Percentiles rank a stretch among this genome's conserved stretches.
These are phyloP conservation scores for barley (Hordeum vulgare) DNA, from an alignment of 176 grass and related monocot species.

Conservation along the genomic window MorexV3_pseudomolecules_assembly NC_058522.1:347313241-347313740, in stretches of 20 bases:
- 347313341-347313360: constrained; percentile 43
- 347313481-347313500: background rate
- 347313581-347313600: background rate
- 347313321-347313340: constrained; percentile 51
- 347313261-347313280: constrained; percentile 54
- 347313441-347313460: constrained; percentile 21
- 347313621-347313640: background rate
- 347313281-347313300: constrained; percentile 61
- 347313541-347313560: constrained; percentile 54
- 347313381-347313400: constrained; percentile 23
- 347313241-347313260: constrained; percentile 40
- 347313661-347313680: constrained; percentile 12
- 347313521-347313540: constrained; percentile 76
- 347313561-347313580: constrained; percentile 6
- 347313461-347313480: constrained; percentile 25
- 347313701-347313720: too few species aligned
- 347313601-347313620: background rate
- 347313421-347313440: constrained; percentile 43
- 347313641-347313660: background rate
- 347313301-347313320: constrained; percentile 21
- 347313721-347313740: too few species aligned
- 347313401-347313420: constrained; percentile 51
- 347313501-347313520: constrained; percentile 34
- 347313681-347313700: background rate
- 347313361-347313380: constrained; percentile 51